Percentiles rank a stretch among this genome's conserved stretches.
These are phyloP conservation scores for Talaromyces sp. DNA, from an alignment of 2,329 filamentous ascomycete species.

Conservation along the genomic window DNA sequence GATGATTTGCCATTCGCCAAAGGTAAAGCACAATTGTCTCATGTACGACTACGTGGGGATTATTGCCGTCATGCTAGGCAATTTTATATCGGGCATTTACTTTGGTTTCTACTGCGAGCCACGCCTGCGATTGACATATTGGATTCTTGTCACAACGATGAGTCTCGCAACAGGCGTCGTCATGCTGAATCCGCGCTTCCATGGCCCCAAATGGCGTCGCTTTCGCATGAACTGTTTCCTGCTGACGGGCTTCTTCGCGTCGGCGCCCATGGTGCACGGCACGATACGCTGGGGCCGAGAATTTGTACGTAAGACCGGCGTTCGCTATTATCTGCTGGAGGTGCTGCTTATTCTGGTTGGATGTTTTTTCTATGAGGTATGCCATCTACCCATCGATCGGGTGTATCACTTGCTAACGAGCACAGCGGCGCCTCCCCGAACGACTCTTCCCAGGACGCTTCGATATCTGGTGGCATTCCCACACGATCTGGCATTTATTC, in stretches of 20 bases:
- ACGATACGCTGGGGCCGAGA: constrained; percentile 18
- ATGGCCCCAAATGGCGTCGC: constrained; percentile 21
- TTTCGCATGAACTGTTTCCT: constrained; percentile 24
- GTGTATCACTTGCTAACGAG: not conserved
- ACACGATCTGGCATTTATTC: constrained; percentile 29
- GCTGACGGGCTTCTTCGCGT: constrained; percentile 25
- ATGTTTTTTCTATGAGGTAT: constrained; percentile 20
- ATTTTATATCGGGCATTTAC: constrained; percentile 30
- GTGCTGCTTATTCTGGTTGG: constrained; percentile 25
- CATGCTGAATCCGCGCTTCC: constrained; percentile 29
- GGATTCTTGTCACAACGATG: constrained; percentile 29
- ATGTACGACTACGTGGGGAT: constrained; percentile 30
- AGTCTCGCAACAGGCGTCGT: constrained; percentile 24
- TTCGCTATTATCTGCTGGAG: constrained; percentile 29
- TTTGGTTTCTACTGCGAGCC: constrained; percentile 31
- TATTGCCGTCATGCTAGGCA: constrained; percentile 25
- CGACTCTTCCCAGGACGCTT: constrained; percentile 24
- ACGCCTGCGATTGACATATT: constrained; percentile 23
- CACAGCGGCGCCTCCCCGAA: constrained; percentile 17
- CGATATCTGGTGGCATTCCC: constrained; percentile 29
- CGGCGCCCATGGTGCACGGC: constrained; percentile 28
- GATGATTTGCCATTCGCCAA: constrained; percentile 26
- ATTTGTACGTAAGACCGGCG: constrained; percentile 19
- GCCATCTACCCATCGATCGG: not conserved
- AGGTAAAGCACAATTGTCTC: constrained; percentile 19